Percentiles rank a stretch among this genome's conserved stretches.
Evolutionary conservation across 352 stramenopile genomes (phyloP).

Genomic region (Globisporangium polare): DNA sequence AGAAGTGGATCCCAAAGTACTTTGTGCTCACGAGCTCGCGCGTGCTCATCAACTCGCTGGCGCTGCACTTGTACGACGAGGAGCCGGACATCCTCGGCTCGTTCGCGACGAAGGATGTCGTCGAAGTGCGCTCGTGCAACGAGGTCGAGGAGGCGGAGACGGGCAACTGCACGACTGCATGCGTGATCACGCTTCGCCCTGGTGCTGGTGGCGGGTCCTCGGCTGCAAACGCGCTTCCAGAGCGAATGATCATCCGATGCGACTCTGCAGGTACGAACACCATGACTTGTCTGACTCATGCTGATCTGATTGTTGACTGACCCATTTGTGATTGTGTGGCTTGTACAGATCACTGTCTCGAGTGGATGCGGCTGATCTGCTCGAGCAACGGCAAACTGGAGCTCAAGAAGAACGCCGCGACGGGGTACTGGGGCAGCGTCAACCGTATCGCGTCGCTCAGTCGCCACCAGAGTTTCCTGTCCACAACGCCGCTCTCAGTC

Average conservation of each 20-base stretch:
- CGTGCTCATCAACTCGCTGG: conserved; percentile 75
- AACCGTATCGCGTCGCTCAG: conserved; percentile 84
- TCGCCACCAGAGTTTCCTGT: conserved; percentile 81
- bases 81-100: conserved; percentile 82
- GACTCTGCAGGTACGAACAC: conserved; percentile 63
- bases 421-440: conserved; percentile 78
- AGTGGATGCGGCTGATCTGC: conserved; percentile 87
- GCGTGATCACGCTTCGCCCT: conserved; percentile 48
- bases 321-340: too few relatives aligned
- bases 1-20: conserved; percentile 88
- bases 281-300: neutral
- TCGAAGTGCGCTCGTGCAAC: conserved; percentile 74
- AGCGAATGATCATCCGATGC: conserved; percentile 73
- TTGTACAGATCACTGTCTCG: conserved; percentile 83
- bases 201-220: conserved; percentile 12
- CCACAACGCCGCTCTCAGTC: conserved; percentile 46
- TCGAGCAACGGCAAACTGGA: conserved; percentile 83
- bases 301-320: conserved; percentile 1
- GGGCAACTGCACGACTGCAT: conserved; percentile 47
- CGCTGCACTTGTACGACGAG: conserved; percentile 84
- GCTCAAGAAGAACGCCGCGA: conserved; percentile 87
- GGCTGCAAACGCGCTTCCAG: conserved; percentile 21
- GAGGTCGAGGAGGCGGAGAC: conserved; percentile 68
- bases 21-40: conserved; percentile 82
- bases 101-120: conserved; percentile 76